Evolutionary conservation across 768 basidiomycete genomes (phyloP).

Genomic region (Auriscalpium microsporum): DNA sequence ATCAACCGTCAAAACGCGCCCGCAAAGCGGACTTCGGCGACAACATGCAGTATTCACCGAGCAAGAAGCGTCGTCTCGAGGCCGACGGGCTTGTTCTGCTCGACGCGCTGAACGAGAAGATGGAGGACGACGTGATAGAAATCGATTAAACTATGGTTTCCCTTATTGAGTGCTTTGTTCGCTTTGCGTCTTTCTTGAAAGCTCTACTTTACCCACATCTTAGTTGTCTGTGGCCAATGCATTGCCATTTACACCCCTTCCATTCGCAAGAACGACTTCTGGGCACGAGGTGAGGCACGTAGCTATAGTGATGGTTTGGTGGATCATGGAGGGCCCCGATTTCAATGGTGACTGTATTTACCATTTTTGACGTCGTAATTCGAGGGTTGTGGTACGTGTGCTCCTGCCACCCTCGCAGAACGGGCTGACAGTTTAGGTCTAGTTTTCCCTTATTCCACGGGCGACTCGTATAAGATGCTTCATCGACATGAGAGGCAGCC

Average conservation of each 20-base stretch:
- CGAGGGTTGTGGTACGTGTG: too few species aligned
- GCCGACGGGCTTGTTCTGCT: conserved; percentile 69
- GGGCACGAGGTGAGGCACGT: neutral
- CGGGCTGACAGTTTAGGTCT: neutral
- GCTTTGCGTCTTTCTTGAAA: neutral
- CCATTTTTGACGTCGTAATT: neutral
- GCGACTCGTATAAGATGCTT: neutral
- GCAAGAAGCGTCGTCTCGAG: conserved; percentile 57
- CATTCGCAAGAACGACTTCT: neutral
- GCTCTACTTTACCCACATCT: neutral
- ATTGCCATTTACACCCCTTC: neutral
- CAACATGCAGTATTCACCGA: conserved; percentile 36
- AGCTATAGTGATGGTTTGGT: neutral
- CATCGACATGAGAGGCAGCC: too few species aligned
- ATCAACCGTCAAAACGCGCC: conserved; percentile 50
- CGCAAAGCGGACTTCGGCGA: conserved; percentile 23
- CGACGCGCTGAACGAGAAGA: conserved; percentile 44
- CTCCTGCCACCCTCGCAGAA: too few species aligned
- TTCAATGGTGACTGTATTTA: neutral
- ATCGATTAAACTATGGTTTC: conserved; percentile 34
- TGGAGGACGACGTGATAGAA: conserved; percentile 45
- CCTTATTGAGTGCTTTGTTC: neutral
- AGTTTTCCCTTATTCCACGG: neutral
- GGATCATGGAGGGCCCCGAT: neutral
- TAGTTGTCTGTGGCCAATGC: neutral